A percentile compares a stretch with the other conserved stretches of the same genome.
These are phyloP conservation scores for Podospora sp. DNA, from an alignment of 495 filamentous ascomycete genomes.

Conservation along the genomic window DNA sequence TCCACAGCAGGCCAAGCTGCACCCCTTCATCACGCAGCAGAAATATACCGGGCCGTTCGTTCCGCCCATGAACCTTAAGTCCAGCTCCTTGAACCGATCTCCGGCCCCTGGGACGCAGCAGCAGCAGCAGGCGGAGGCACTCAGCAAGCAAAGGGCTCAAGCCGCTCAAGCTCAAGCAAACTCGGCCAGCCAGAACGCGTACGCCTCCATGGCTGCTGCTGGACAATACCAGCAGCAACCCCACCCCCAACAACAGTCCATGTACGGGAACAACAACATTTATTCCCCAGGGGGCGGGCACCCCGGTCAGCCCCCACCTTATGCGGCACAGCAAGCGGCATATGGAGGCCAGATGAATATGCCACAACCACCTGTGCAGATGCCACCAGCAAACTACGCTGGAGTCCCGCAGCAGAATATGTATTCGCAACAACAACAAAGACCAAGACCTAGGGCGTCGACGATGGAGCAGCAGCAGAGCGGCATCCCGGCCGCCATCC, in stretches of 20 bases:
- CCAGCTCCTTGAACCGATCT: constrained; percentile 77
- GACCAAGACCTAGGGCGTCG: constrained; percentile 83
- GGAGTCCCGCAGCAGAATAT: constrained; percentile 62
- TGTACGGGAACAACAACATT: constrained; percentile 72
- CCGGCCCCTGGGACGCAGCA: constrained; percentile 96
- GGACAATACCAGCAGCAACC: constrained; percentile 49
- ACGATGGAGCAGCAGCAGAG: constrained; percentile 93
- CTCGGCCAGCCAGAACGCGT: constrained; percentile 54
- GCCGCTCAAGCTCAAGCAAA: constrained; percentile 66
- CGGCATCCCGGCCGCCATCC: constrained; percentile 89
- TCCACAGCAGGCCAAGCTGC: constrained; percentile 93
- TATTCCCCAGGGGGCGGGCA: constrained; percentile 67
- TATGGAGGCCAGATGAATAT: constrained; percentile 75
- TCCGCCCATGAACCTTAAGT: constrained; percentile 95
- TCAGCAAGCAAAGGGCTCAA: constrained; percentile 84
- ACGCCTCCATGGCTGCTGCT: constrained; percentile 37
- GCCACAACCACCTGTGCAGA: constrained; percentile 62
- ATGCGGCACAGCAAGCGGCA: constrained; percentile 70
- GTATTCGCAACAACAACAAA: constrained; percentile 70
- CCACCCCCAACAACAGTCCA: constrained; percentile 55
- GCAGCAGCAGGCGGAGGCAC: constrained; percentile 89
- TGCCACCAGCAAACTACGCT: constrained; percentile 69
- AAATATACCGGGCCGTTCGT: constrained; percentile 96
- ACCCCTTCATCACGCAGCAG: constrained; percentile 98
- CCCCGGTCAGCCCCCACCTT: constrained; percentile 81